phyloP scores from a whole-genome alignment of 1,139 yeast genomes.

The Lodderomyces oxycetoniae region DNA sequence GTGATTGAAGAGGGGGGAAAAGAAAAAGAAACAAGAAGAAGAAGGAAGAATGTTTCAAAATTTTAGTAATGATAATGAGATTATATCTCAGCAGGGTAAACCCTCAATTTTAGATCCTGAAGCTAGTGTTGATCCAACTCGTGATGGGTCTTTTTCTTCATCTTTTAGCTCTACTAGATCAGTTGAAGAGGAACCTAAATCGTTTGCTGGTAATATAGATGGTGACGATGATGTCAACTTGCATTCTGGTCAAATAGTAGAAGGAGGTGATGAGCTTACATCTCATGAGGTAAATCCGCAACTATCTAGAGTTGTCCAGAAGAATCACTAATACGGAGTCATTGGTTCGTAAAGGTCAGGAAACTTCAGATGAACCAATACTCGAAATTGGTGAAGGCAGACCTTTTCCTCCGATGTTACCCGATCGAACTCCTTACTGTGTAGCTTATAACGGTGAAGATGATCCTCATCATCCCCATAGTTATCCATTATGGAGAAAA shows the following conservation, averaged over 20 bases:
- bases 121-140: no score
- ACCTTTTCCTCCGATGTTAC: conserved; percentile 34
- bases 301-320: conserved; percentile 24
- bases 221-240: background rate
- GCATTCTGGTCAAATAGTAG: background rate
- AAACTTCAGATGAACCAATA: conserved; percentile 28
- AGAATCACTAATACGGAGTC: conserved; percentile 44
- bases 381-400: conserved; percentile 38
- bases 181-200: no score
- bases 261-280: conserved; percentile 22
- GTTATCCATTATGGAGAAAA: conserved; percentile 37
- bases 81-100: no score
- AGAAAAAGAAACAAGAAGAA: no score
- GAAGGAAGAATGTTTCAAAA: no score
- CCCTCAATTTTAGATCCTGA: no score
- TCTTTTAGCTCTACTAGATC: no score
- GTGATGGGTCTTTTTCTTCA: no score
- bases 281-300: conserved; percentile 25
- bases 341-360: conserved; percentile 7
- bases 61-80: no score
- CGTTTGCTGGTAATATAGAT: no score
- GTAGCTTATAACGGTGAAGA: conserved; percentile 45
- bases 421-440: conserved; percentile 29
- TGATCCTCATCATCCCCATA: conserved; percentile 48
- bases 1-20: no score